A percentile compares a stretch with the other conserved stretches of the same genome.
phyloP scores from a whole-genome alignment of 106 monocot genomes.

The Triglochin maritima region DNA sequence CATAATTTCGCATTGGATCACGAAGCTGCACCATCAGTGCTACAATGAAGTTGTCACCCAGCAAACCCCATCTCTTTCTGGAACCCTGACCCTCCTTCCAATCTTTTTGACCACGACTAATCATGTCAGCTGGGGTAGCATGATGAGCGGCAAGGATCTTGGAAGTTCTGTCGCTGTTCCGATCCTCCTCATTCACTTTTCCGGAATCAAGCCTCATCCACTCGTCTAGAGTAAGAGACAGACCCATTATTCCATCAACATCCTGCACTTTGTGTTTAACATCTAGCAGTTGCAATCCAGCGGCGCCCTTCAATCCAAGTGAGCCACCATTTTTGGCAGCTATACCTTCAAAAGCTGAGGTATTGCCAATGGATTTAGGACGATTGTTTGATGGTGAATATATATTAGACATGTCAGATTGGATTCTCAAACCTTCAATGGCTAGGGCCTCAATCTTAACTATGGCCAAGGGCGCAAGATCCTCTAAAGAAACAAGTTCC shows the following conservation, averaged over 20 bases:
- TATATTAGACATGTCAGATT: conserved; percentile 76
- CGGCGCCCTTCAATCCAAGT: conserved; percentile 68
- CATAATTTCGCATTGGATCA: conserved; percentile 83
- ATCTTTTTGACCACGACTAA: conserved; percentile 33
- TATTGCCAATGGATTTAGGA: conserved; percentile 44
- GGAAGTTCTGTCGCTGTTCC: conserved; percentile 72
- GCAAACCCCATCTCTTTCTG: conserved; percentile 72
- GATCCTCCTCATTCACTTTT: conserved; percentile 60
- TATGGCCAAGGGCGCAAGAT: conserved; percentile 96
- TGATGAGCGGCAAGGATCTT: conserved; percentile 98
- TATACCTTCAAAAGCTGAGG: conserved; percentile 66
- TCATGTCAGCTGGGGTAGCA: conserved; percentile 59
- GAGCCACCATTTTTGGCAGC: conserved; percentile 21
- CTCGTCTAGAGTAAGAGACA: conserved; percentile 84
- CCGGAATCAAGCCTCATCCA: conserved; percentile 96
- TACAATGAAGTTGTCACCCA: conserved; percentile 94
- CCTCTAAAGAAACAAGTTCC: conserved; percentile 86
- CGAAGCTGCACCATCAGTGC: conserved; percentile 97
- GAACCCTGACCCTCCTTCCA: conserved; percentile 43
- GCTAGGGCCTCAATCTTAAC: conserved; percentile 91
- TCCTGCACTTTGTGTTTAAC: conserved; percentile 47
- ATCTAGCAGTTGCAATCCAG: conserved; percentile 73
- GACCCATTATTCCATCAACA: conserved; percentile 88
- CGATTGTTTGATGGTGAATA: conserved; percentile 64
- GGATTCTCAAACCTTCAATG: conserved; percentile 94